Conservation (phyloP, 805 yeast species). For the Wickerhamiella hasegawae region DNA sequence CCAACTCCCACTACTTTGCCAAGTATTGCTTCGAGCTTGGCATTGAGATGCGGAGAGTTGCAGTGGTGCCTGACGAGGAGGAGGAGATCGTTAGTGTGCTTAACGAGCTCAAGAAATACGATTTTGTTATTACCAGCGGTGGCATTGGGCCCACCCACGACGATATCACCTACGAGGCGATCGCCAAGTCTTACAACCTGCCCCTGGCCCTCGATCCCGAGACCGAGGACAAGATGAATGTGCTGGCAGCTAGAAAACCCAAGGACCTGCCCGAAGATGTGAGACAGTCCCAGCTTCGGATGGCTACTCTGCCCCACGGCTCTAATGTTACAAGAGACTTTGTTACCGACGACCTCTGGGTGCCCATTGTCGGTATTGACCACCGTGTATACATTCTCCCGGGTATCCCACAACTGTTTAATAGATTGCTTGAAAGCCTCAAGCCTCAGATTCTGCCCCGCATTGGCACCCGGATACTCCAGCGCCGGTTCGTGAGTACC, state of each 20-base stretch:
- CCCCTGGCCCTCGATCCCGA: conserved; percentile 36
- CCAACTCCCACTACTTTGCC: conserved; percentile 62
- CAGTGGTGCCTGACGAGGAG: conserved; percentile 65
- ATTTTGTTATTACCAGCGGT: conserved; percentile 55
- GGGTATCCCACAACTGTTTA: conserved; percentile 68
- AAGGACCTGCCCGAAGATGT: conserved; percentile 24
- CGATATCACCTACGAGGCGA: conserved; percentile 64
- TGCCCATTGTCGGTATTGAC: conserved; percentile 61
- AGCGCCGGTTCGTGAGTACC: conserved; percentile 42
- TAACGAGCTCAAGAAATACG: conserved; percentile 35
- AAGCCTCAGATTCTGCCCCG: conserved; percentile 24
- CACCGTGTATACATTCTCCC: conserved; percentile 58
- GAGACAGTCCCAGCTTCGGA: conserved; percentile 45
- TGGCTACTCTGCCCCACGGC: conserved; percentile 63
- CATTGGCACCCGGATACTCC: conserved; percentile 24
- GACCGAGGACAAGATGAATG: conserved; percentile 45
- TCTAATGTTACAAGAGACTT: conserved; percentile 21
- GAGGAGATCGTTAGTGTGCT: conserved; percentile 44
- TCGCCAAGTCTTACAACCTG: conserved; percentile 49
- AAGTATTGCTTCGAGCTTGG: conserved; percentile 52
- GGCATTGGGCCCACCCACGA: conserved; percentile 84
- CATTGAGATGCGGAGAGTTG: conserved; percentile 46
- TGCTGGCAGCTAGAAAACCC: conserved; percentile 17
- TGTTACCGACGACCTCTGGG: conserved; percentile 50
- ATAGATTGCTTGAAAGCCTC: conserved; percentile 32